Conservation (phyloP, 192 early-diverging fungal species). For the Chytriomyces sp. region DNA sequence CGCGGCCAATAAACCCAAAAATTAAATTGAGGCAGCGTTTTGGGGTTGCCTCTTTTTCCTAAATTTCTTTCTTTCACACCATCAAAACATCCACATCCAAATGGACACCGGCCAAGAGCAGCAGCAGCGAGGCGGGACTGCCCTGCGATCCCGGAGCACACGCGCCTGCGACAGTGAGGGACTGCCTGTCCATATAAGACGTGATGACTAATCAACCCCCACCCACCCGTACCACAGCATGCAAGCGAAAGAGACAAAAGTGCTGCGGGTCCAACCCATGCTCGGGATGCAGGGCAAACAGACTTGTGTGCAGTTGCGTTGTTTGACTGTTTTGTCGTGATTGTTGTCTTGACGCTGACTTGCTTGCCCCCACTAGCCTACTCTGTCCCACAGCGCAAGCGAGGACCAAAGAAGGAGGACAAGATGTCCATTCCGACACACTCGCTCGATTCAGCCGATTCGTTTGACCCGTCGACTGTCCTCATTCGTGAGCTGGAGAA, state of each 20-base stretch:
- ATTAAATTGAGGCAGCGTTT: background rate
- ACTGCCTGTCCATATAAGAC: background rate
- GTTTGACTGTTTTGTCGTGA: background rate
- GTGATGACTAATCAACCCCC: background rate
- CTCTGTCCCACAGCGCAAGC: conserved; percentile 27
- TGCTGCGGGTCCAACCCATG: conserved; percentile 28
- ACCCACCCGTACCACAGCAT: background rate
- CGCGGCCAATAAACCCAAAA: too few relatives aligned
- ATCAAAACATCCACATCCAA: too few relatives aligned
- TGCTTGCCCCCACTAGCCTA: conserved; percentile 6
- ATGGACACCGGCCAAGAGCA: background rate
- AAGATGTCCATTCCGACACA: background rate
- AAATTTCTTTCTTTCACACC: background rate
- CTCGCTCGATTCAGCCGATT: too few relatives aligned
- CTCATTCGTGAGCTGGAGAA: background rate
- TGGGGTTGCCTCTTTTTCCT: background rate
- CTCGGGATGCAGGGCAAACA: conserved; percentile 4
- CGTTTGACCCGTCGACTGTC: background rate
- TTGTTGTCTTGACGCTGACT: background rate
- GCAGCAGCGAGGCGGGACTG: background rate
- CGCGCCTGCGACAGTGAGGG: conserved; percentile 18
- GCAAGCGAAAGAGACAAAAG: conserved; percentile 34
- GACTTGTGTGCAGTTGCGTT: conserved; percentile 14
- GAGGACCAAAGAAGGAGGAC: conserved; percentile 22
- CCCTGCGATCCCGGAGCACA: conserved; percentile 14